These are phyloP conservation scores for Neurospora sp. DNA, from an alignment of 2,329 filamentous ascomycete species.

Conservation along the genomic window DNA sequence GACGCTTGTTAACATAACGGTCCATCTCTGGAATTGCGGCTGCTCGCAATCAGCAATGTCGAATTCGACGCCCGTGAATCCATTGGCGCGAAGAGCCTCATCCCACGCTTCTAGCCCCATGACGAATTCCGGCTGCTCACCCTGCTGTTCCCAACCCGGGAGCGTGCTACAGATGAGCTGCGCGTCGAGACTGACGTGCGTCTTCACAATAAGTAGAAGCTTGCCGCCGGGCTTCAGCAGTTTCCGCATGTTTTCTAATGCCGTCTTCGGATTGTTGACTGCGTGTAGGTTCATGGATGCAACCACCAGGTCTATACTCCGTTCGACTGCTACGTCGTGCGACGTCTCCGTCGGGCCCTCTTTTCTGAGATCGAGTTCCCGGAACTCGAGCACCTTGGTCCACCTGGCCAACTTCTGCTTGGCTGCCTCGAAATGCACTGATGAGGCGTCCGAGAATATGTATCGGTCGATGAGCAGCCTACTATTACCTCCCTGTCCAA, in stretches of 20 bases:
- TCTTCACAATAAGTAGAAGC: constrained; percentile 17
- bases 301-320: constrained; percentile 22
- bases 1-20: not conserved
- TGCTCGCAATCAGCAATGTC: constrained; percentile 4
- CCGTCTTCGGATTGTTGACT: constrained; percentile 16
- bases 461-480: constrained; percentile 1
- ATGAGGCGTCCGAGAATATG: constrained; percentile 1
- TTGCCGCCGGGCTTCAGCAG: constrained; percentile 28
- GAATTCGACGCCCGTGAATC: constrained; percentile 1
- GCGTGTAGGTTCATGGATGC: constrained; percentile 27
- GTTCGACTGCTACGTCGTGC: constrained; percentile 1
- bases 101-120: constrained; percentile 20
- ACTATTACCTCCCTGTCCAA: constrained; percentile 1
- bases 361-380: constrained; percentile 1
- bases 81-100: constrained; percentile 13
- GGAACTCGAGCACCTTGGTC: constrained; percentile 1
- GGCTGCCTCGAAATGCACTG: not conserved
- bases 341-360: constrained; percentile 1
- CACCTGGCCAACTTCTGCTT: constrained; percentile 1
- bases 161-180: constrained; percentile 14
- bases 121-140: constrained; percentile 16
- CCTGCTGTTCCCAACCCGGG: constrained; percentile 23
- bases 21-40: not conserved
- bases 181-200: not conserved
- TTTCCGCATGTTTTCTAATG: constrained; percentile 20